Conservation (phyloP, 192 early-diverging fungal genomes). For the Coemansia sp. region DNA sequence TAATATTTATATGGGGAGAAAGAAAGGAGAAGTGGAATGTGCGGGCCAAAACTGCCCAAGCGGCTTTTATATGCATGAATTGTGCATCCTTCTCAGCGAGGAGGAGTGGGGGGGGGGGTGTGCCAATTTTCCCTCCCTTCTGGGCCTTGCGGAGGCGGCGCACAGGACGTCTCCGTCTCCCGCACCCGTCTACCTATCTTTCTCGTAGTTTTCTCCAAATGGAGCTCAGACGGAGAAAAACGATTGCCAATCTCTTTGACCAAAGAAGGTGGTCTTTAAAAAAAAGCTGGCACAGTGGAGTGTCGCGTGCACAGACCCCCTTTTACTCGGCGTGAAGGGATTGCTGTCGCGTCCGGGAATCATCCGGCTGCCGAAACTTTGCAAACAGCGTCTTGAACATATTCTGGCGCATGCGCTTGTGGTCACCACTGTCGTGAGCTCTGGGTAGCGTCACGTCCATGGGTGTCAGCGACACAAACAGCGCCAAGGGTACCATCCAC, state of each 20-base stretch:
- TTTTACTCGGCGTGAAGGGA: constrained; percentile 29
- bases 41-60: neutral
- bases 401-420: constrained; percentile 27
- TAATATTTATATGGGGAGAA: neutral
- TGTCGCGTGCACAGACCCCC: neutral
- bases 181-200: neutral
- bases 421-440: constrained; percentile 44
- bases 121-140: neutral
- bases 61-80: neutral
- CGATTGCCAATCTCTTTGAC: constrained; percentile 7
- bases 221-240: neutral
- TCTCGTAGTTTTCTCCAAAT: neutral
- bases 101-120: neutral
- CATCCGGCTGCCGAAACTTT: constrained; percentile 13
- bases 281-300: neutral
- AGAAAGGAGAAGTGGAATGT: neutral
- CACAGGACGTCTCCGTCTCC: constrained; percentile 4
- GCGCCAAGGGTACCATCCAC: constrained; percentile 91
- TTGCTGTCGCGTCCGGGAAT: constrained; percentile 23
- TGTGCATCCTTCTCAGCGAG: neutral
- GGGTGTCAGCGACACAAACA: constrained; percentile 84
- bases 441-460: constrained; percentile 46
- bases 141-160: neutral
- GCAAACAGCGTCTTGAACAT: constrained; percentile 41
- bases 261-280: neutral